Evolutionary conservation across 2,329 filamentous ascomycete species (phyloP), one percentile per base, ranked within the genome.

Genomic region (Hypocrella siamensis): DNA sequence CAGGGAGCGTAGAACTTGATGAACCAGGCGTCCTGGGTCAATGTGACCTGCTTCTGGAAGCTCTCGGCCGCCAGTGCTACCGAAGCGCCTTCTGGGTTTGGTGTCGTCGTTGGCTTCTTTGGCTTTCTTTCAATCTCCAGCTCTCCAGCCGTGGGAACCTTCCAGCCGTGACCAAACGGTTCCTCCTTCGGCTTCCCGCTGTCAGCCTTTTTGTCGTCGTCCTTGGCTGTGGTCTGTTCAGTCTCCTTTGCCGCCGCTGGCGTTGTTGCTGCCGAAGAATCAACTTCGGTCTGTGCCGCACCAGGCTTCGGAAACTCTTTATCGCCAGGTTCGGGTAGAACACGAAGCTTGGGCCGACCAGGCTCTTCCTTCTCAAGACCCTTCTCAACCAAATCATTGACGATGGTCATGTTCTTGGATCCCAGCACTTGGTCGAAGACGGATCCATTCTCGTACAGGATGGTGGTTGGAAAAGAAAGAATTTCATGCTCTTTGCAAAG

Each of bases 1-100:
- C 88, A 96, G 5, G 90, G 92, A 14, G 84, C 86, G 52, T 94
- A 96, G 53, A 98, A 96, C 56, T 98, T 98, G 65, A 98, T 75
- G 49, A 98, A 94, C 90, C 90, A 98, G 5, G 86, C 79, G 40
- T 96, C 85, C 40, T 81, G 74, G 0, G 84, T 85, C 51, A 77
- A 80, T 3, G 84, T 93, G 29, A 98, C 86, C 24, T 79, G 63
- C 35, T 71, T 75, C 51, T 92, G 79, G 60, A 98, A 98, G 40
- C 65, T 82, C 49, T 94, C 85, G 1, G 81, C 77, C 3, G 75
- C 85, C 32, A 98, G 66, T 6, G 75, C 57, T 21, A 84, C 64
- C 6, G 84, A 92, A 12, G 68, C 61, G 6, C 90, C 90, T 26
- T 77, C 65, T 4, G 73, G 69, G 42, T 98, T 96, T 16, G 80